A percentile compares a stretch with the other conserved stretches of the same genome.
phyloP scores from a whole-genome alignment of 1,284 basidiomycete genomes.

The Spongispora temasekensis region DNA sequence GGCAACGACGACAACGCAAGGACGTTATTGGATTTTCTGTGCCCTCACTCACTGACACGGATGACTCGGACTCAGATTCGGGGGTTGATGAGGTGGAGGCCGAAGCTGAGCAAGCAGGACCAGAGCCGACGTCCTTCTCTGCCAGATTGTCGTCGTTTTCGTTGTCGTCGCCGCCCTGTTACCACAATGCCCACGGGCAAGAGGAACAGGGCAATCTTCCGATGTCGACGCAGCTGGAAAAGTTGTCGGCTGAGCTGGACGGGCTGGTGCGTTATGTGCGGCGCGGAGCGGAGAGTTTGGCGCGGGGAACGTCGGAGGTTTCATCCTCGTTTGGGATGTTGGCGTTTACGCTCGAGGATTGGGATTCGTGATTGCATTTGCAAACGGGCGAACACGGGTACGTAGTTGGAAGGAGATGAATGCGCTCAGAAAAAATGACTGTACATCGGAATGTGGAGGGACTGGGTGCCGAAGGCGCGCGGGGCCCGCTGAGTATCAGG shows the following conservation, averaged over 20 bases:
- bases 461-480: too few relatives aligned
- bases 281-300: conserved; percentile 64
- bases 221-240: conserved; percentile 51
- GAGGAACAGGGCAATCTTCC: conserved; percentile 31
- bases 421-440: too few relatives aligned
- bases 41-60: conserved; percentile 29
- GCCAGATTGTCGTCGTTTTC: conserved; percentile 32
- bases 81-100: background rate
- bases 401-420: too few relatives aligned
- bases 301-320: conserved; percentile 53
- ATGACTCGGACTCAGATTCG: conserved; percentile 49
- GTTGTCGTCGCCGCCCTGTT: conserved; percentile 37
- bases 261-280: conserved; percentile 67
- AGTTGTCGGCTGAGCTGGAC: conserved; percentile 68
- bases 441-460: too few relatives aligned
- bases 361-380: conserved; percentile 52
- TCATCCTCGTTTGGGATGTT: conserved; percentile 69
- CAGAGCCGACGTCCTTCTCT: too few relatives aligned
- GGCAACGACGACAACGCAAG: conserved; percentile 49
- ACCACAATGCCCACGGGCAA: background rate
- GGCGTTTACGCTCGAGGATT: conserved; percentile 79
- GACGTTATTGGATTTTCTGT: conserved; percentile 66
- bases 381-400: too few relatives aligned
- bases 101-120: conserved; percentile 14
- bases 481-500: too few relatives aligned